Evolutionary conservation across 345 rosid genomes (phyloP), one percentile per base, ranked within the genome.

Genomic region (Eucalyptus microcorys): DNA sequence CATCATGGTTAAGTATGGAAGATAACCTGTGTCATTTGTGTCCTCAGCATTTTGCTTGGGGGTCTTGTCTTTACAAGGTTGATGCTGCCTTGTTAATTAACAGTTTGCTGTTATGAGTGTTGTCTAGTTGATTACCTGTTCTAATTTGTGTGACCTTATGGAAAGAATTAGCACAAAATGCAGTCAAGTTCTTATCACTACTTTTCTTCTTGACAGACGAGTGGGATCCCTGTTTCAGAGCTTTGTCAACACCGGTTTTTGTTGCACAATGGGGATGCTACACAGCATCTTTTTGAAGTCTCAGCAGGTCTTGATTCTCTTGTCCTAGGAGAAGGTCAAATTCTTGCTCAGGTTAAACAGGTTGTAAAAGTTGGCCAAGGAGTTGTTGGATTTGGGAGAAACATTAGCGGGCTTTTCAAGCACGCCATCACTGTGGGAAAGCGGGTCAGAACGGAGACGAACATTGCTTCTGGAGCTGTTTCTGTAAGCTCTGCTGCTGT

Each of bases 231-330:
- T 57, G 92, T 90, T 59, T 90, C 94, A 86, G 94, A 93, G 84
- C 93, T 93, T 79, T 92, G 94, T 81, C 89, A 92, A 86, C 92
- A 93, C 88, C 91, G 92, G 87, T 93, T 93, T 89, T 85, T 93
- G 89, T 55, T 93, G 89, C 88, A 91, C 92, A 92, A 93, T 89
- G 91, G 92, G 11, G 95, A 93, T 84, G 95, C 93, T 11, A 92
- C 94, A 4, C 92, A 89, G 47, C 95, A 93, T 90, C 88, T 93
- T 83, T 93, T 93, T 87, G 95, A 93, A 92, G 95, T 93, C 55
- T 91, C 95, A 66, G 93, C 95, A 21, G 95, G 95, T 86, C 95
- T 93, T 27, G 95, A 93, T 88, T 92, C 95, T 57, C 94, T 93
- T 55, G 92, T 92, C 88, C 90, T 93, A 21, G 94, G 94, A 90